phyloP scores from a whole-genome alignment of 305 asterid genomes.

The Caryopteris hybrid region DNA sequence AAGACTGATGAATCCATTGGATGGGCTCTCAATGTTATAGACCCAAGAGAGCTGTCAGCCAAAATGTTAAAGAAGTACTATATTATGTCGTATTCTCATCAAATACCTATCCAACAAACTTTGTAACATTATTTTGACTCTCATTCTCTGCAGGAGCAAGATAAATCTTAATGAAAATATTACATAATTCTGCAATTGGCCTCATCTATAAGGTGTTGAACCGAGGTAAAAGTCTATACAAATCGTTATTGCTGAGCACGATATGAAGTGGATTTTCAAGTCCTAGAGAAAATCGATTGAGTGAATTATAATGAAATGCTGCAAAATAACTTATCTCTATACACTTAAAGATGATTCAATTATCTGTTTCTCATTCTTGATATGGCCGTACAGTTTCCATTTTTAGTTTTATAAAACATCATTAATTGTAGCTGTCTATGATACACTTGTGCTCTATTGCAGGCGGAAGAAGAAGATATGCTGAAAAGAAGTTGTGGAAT shows the following conservation, averaged over 20 bases:
- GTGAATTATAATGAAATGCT: not conserved
- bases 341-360: not conserved
- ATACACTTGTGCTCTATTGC: too few relatives aligned
- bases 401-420: too few relatives aligned
- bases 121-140: conserved; percentile 14
- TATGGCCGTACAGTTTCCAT: not conserved
- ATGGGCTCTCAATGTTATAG: conserved; percentile 93
- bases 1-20: conserved; percentile 77
- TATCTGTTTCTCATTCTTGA: not conserved
- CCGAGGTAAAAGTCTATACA: conserved; percentile 49
- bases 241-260: not conserved
- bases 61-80: conserved; percentile 83
- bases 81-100: not conserved
- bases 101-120: not conserved
- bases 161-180: conserved; percentile 88
- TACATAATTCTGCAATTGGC: conserved; percentile 91
- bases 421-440: too few relatives aligned
- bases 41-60: conserved; percentile 86
- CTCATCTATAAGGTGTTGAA: conserved; percentile 65
- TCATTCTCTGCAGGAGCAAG: conserved; percentile 53
- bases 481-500: too few relatives aligned
- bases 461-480: too few relatives aligned
- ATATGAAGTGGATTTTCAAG: not conserved
- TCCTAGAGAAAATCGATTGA: not conserved
- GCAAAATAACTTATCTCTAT: not conserved